phyloP scores from a whole-genome alignment of 192 early-diverging fungal genomes.

The Glomus cerebriforme region DNA sequence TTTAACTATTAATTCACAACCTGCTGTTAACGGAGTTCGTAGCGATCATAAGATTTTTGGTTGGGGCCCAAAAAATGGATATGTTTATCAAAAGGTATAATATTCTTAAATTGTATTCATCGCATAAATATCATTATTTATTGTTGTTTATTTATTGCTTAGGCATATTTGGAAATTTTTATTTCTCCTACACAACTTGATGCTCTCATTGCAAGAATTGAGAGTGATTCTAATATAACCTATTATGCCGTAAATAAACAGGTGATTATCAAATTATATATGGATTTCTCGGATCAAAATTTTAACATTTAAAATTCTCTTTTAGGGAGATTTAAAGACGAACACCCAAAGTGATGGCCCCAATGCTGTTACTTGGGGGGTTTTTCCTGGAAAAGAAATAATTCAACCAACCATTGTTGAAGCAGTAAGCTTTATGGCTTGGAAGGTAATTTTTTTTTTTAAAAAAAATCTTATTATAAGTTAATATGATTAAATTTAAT shows the following conservation, averaged over 20 bases:
- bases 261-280: slow-evolving; percentile 35
- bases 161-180: slow-evolving; percentile 96
- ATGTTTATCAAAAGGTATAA: slow-evolving; percentile 90
- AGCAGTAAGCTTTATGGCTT: slow-evolving; percentile 86
- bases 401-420: slow-evolving; percentile 98
- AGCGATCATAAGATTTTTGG: slow-evolving; percentile 78
- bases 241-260: slow-evolving; percentile 87
- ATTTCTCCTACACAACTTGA: slow-evolving; percentile 68
- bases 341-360: slow-evolving; percentile 86
- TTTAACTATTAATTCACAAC: slow-evolving; percentile 95
- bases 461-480: not conserved
- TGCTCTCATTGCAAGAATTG: slow-evolving; percentile 71
- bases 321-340: slow-evolving; percentile 82
- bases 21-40: slow-evolving; percentile 85
- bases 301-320: slow-evolving; percentile 7
- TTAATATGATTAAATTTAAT: not conserved
- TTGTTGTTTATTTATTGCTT: not conserved
- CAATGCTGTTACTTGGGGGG: slow-evolving; percentile 98
- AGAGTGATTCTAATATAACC: slow-evolving; percentile 69
- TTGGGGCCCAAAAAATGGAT: slow-evolving; percentile 97
- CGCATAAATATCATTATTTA: not conserved
- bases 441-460: slow-evolving; percentile 61
- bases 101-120: no score
- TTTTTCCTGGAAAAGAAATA: slow-evolving; percentile 95
- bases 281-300: not conserved